phyloP scores from a whole-genome alignment of 176 grass and related monocot genomes.

The Triticum dicoccoides region DNA sequence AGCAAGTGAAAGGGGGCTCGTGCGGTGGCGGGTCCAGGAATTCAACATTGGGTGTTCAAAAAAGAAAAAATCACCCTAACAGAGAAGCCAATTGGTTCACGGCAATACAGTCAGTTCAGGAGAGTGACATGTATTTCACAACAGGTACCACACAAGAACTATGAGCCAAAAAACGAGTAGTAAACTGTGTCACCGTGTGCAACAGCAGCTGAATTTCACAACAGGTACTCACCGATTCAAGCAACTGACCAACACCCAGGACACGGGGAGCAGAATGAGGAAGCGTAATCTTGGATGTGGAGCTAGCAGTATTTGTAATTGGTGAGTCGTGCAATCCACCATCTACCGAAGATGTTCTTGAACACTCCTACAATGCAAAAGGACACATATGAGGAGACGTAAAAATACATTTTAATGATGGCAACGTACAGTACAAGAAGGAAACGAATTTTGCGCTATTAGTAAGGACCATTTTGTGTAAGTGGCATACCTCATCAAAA shows the following conservation, averaged over 20 bases:
- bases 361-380: constrained; percentile 72
- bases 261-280: constrained; percentile 60
- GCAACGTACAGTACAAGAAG: background rate
- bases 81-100: too few species aligned
- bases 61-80: too few species aligned
- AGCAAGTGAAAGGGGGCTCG: background rate
- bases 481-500: constrained; percentile 75
- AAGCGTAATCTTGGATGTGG: constrained; percentile 55
- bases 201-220: constrained; percentile 9
- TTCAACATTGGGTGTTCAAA: too few species aligned
- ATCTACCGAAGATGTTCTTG: constrained; percentile 83
- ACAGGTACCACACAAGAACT: background rate
- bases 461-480: background rate
- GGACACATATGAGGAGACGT: constrained; percentile 5
- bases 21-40: background rate
- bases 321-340: constrained; percentile 72
- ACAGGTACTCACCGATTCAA: constrained; percentile 74
- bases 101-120: too few species aligned
- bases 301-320: constrained; percentile 64
- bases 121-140: too few species aligned
- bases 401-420: background rate
- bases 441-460: background rate
- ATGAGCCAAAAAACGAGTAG: background rate
- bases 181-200: background rate
- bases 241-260: constrained; percentile 83